These are phyloP conservation scores for Trichoderma gracile DNA, from an alignment of 2,329 filamentous ascomycete genomes.

Conservation along the genomic window DNA sequence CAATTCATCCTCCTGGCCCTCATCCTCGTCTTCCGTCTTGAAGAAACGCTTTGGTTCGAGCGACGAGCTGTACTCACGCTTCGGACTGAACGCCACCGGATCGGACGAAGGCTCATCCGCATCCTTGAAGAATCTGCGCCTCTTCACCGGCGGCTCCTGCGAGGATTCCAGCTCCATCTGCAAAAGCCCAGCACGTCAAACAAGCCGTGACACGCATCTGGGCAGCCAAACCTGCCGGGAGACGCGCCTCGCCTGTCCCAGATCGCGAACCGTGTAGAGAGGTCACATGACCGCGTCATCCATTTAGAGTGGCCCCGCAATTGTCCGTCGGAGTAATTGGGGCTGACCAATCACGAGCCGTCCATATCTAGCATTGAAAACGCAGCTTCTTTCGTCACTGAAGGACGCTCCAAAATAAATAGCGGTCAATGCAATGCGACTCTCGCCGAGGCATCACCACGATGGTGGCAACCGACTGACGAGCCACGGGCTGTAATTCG, in stretches of 20 bases:
- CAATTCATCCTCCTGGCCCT: neutral
- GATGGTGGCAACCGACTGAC: constrained; percentile 18
- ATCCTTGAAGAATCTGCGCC: constrained; percentile 43
- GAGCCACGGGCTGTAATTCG: neutral
- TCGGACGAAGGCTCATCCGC: constrained; percentile 37
- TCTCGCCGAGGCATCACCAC: constrained; percentile 17
- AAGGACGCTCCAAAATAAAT: neutral
- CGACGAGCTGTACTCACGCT: constrained; percentile 31
- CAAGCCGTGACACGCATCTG: neutral
- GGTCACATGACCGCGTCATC: constrained; percentile 44
- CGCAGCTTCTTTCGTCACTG: neutral
- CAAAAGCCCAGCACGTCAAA: neutral
- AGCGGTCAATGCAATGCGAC: constrained; percentile 19
- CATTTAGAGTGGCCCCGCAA: constrained; percentile 9
- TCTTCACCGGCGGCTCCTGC: constrained; percentile 50
- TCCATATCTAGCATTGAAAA: constrained; percentile 7
- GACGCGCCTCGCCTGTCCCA: constrained; percentile 40
- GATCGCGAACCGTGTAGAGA: constrained; percentile 37
- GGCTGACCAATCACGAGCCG: constrained; percentile 11
- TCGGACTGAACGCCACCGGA: constrained; percentile 30
- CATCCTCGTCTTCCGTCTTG: constrained; percentile 29
- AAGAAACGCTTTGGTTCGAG: constrained; percentile 33
- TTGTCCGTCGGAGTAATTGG: constrained; percentile 21
- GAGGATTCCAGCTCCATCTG: constrained; percentile 44
- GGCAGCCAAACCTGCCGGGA: constrained; percentile 34